Conservation (phyloP, 495 filamentous ascomycete species). For the Daldinia caldariorum region DNA sequence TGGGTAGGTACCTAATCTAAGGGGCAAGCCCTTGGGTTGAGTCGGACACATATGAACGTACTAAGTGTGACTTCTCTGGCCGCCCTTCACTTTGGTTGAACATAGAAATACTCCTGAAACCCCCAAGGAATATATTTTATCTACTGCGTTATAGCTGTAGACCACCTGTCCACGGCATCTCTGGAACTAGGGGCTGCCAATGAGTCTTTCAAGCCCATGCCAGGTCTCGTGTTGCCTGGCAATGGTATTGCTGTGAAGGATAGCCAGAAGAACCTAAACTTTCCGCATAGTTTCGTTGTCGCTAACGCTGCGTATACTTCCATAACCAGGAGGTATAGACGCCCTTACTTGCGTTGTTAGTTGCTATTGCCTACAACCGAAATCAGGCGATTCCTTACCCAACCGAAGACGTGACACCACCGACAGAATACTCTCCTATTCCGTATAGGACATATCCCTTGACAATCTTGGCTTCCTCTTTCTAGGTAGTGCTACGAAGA, state of each 20-base stretch:
- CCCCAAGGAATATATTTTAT: background rate
- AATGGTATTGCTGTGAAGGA: background rate
- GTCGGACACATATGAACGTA: too few relatives aligned
- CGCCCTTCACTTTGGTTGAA: background rate
- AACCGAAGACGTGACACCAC: background rate
- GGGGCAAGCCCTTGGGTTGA: too few relatives aligned
- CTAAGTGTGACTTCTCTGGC: background rate
- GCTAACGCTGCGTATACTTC: background rate
- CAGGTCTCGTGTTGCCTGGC: background rate
- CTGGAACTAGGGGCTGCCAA: background rate
- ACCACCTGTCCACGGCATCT: background rate
- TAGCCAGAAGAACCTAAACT: background rate
- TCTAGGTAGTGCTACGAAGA: background rate
- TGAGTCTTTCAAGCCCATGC: background rate
- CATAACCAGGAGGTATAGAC: background rate
- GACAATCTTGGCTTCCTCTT: slow-evolving; percentile 2
- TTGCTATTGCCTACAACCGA: background rate
- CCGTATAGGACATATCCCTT: background rate
- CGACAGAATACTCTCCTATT: background rate
- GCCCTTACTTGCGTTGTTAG: background rate
- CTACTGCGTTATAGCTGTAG: background rate
- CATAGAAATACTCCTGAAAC: background rate
- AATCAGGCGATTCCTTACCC: background rate
- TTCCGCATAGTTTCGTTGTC: background rate
- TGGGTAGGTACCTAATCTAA: too few relatives aligned